Base-by-base conservation (phyloP, 495 filamentous ascomycete genomes). In the Penicillium cinerascens region DNA sequence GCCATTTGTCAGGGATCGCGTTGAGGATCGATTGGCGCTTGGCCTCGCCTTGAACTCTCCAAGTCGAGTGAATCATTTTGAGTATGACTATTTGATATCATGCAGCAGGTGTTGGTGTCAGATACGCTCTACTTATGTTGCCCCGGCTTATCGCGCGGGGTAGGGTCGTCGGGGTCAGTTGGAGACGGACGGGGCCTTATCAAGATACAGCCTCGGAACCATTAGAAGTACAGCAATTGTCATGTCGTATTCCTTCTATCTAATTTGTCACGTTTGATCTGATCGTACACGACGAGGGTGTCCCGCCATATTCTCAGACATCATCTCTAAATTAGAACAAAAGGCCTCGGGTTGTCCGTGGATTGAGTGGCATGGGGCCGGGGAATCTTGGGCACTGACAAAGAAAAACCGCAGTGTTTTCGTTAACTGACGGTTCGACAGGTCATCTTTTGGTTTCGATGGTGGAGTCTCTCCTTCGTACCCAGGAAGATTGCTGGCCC, bases 1-100 rank as follows among this genome's bases (percentile, higher is more conserved):
- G 70, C 82, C 84, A 86, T 68, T 79, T 74, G 36, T 70, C 36
- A 0, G 84, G 82, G 43, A 87, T 87, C 0, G 78, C 68, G 6
- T 73, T 61, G 17, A 76, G 65, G 43, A 83, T 77, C 3, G 78
- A 67, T 20, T 77, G 68, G 21, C 79, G 72, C 62, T 87, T 87
- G 11, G 62, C 62, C 42, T 73, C 67, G 5, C 69, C 82, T 11
- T 63, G 54, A 4, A 51, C 38, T 61, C 75, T 61, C 81, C 81
- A 86, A 42, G 42, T 29, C 16, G 47, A 15, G 7, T 51, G 35
- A 20, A 36, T 39, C 63, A 66, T 68, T 6, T 5, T 52, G 27
- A 29, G 10, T 20, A 13, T 15, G 26, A 43, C 20, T 16, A 6
- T 13, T 13, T 37, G 4, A 8, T 33, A 17, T 10, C 26, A 37